Evolutionary conservation across 192 early-diverging fungal species (phyloP).

Genomic region (Coemansia sp.): DNA sequence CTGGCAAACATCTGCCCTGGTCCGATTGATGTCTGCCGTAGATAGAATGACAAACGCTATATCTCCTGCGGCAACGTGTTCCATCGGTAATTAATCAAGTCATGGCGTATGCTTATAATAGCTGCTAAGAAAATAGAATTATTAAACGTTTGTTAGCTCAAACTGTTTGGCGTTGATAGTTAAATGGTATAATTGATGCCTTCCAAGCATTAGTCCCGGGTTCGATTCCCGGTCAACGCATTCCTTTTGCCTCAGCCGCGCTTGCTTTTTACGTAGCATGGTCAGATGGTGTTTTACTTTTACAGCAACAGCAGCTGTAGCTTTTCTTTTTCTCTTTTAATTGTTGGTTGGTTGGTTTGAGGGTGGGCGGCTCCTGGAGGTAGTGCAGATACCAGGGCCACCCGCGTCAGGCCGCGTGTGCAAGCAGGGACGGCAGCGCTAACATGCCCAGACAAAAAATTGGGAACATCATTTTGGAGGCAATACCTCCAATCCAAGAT

Average conservation of each 20-base stretch:
- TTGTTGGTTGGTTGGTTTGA: background rate
- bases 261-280: background rate
- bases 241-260: too few species aligned
- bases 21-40: background rate
- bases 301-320: background rate
- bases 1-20: background rate
- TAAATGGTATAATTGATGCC: conserved; percentile 76
- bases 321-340: conserved; percentile 6
- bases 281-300: background rate
- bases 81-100: too few species aligned
- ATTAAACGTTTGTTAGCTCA: background rate
- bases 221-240: conserved; percentile 77
- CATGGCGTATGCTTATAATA: too few species aligned
- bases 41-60: too few species aligned
- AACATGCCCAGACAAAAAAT: too few species aligned
- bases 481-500: too few species aligned
- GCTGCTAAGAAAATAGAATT: too few species aligned
- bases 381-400: conserved; percentile 49
- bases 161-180: conserved; percentile 47
- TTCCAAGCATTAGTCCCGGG: conserved; percentile 79
- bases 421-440: conserved; percentile 18
- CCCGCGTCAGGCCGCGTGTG: conserved; percentile 31
- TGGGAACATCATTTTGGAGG: too few species aligned
- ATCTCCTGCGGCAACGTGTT: too few species aligned
- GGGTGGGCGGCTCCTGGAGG: conserved; percentile 40